Conservation (phyloP, 176 grass and related monocot genomes). For the Raddia distichophylla region DNA sequence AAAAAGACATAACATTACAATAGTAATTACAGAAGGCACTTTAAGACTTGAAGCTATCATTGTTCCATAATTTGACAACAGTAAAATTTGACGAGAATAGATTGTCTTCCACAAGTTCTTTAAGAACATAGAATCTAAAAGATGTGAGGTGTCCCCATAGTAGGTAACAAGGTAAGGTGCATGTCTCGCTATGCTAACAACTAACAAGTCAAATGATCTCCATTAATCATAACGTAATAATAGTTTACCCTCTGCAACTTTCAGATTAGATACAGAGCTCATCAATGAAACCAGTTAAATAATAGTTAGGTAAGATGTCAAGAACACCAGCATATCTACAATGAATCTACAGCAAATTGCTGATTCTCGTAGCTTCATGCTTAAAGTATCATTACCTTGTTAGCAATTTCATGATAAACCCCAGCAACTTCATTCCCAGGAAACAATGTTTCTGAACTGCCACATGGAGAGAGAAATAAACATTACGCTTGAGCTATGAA, state of each 20-base stretch:
- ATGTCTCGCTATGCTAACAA: conserved; percentile 23
- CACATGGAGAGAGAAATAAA: conserved; percentile 31
- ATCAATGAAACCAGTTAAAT: conserved; percentile 6
- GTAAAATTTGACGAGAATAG: conserved; percentile 7
- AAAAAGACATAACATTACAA: conserved; percentile 29
- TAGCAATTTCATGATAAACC: conserved; percentile 87
- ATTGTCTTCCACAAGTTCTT: conserved; percentile 5
- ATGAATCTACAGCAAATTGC: background rate
- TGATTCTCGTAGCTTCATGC: conserved; percentile 6
- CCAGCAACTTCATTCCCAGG: conserved; percentile 84
- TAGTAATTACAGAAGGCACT: conserved; percentile 20
- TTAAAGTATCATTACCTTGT: conserved; percentile 53
- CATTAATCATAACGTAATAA: conserved; percentile 22
- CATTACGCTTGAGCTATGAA: conserved; percentile 6
- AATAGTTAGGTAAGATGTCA: background rate
- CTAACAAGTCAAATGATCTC: conserved; percentile 29
- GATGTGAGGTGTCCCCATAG: background rate
- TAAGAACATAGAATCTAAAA: background rate
- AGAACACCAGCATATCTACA: conserved; percentile 11
- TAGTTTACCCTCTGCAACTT: conserved; percentile 8
- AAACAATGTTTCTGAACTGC: conserved; percentile 86
- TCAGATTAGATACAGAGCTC: background rate
- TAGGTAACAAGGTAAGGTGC: background rate
- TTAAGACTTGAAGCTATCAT: background rate
- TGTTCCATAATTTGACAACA: background rate